Evolutionary conservation across 164 flowering plant species (phyloP).

Genomic region (Brasenia schreberi): DNA sequence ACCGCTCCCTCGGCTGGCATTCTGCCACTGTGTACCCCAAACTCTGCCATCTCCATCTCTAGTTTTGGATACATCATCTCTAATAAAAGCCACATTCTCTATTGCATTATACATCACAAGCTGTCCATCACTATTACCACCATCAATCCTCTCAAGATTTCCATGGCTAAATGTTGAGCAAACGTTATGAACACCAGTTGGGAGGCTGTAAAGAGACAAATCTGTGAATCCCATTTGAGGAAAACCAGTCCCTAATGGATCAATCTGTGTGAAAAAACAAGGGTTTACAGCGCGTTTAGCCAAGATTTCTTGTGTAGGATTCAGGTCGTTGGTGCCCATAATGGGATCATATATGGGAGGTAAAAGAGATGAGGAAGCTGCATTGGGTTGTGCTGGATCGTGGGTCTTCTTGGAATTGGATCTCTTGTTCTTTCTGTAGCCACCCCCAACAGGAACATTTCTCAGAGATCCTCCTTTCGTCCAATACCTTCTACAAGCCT

Average conservation of each 20-base stretch:
- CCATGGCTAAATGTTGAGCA: not conserved
- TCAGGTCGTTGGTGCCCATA: not conserved
- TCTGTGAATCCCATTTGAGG: not conserved
- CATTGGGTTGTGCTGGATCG: not conserved
- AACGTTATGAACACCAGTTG: not conserved
- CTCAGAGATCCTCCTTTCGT: not conserved
- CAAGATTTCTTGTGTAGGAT: not conserved
- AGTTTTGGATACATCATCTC: not conserved
- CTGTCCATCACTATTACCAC: not conserved
- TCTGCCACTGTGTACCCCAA: not conserved
- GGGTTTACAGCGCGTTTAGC: not conserved
- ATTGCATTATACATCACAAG: not conserved
- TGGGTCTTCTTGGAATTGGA: not conserved
- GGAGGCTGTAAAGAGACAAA: not conserved
- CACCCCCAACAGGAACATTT: not conserved
- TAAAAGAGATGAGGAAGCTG: not conserved
- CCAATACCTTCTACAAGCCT: not conserved
- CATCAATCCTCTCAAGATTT: not conserved
- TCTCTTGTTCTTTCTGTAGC: not conserved
- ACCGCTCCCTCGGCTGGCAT: not conserved
- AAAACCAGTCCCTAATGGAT: not conserved
- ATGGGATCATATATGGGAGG: not conserved
- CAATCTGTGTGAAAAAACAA: not conserved
- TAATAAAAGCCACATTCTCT: not conserved
- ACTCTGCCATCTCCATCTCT: not conserved